A percentile compares a stretch with the other conserved stretches of the same genome.
These are phyloP conservation scores for Barnettozyma populi DNA, from an alignment of 805 yeast species.

Conservation along the genomic window DNA sequence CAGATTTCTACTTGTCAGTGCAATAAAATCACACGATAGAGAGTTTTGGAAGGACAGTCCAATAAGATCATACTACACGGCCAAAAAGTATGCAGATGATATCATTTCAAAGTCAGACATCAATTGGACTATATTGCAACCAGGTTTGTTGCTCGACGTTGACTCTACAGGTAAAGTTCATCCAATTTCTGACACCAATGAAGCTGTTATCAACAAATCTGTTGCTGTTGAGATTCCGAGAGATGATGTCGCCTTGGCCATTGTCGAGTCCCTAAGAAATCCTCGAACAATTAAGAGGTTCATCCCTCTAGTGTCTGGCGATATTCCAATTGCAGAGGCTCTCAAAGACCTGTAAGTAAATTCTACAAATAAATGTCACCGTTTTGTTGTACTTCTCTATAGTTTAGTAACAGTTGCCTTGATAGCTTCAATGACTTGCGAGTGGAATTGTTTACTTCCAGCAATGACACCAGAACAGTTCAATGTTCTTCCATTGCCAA, in stretches of 20 bases:
- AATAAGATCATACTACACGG: slow-evolving; percentile 47
- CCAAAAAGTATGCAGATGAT: slow-evolving; percentile 57
- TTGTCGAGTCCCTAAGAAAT: slow-evolving; percentile 33
- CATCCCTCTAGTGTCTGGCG: slow-evolving; percentile 41
- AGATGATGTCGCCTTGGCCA: slow-evolving; percentile 50
- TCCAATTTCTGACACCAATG: slow-evolving; percentile 25
- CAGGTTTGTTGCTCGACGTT: slow-evolving; percentile 40
- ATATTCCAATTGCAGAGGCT: slow-evolving; percentile 20
- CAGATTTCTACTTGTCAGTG: slow-evolving; percentile 51
- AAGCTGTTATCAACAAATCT: background rate
- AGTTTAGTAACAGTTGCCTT: slow-evolving; percentile 13
- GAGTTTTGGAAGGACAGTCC: slow-evolving; percentile 36
- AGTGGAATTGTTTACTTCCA: slow-evolving; percentile 36
- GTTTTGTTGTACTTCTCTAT: background rate
- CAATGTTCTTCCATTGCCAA: slow-evolving; percentile 80
- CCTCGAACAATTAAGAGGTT: slow-evolving; percentile 37
- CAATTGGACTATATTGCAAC: slow-evolving; percentile 49
- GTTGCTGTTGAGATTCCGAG: slow-evolving; percentile 27
- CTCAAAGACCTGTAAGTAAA: slow-evolving; percentile 1
- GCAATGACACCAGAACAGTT: slow-evolving; percentile 91
- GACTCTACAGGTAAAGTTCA: slow-evolving; percentile 39
- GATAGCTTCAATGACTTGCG: slow-evolving; percentile 27
- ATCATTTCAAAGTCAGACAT: slow-evolving; percentile 36
- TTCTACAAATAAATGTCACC: background rate
- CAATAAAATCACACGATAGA: slow-evolving; percentile 48